Conservation (phyloP, 345 rosid species). For the Citrus glauca region DNA sequence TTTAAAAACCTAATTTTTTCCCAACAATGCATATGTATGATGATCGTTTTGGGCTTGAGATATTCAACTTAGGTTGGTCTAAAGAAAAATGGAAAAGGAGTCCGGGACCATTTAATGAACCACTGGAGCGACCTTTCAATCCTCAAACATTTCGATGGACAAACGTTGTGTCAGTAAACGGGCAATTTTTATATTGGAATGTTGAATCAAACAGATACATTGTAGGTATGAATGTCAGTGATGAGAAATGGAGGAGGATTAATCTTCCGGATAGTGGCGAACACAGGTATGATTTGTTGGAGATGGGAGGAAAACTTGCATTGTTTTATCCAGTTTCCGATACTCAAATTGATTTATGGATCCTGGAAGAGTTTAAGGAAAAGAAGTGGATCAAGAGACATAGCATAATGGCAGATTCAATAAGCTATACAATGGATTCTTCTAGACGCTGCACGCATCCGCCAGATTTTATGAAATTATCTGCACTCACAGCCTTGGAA, state of each 20-base stretch:
- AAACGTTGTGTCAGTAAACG: background rate
- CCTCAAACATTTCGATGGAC: background rate
- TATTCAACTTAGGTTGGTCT: background rate
- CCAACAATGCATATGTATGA: constrained; percentile 1
- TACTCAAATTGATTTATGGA: no score
- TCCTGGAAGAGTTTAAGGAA: no score
- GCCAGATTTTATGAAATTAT: no score
- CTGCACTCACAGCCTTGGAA: no score
- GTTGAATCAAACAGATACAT: background rate
- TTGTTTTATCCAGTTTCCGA: no score
- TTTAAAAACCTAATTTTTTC: no score
- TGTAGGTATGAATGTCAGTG: constrained; percentile 9
- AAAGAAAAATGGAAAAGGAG: background rate
- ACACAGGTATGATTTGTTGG: background rate
- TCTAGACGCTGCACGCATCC: no score
- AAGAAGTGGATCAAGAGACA: no score
- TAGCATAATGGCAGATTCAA: no score
- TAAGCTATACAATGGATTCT: no score
- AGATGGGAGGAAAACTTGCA: no score
- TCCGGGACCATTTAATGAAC: constrained; percentile 1
- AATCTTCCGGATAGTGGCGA: background rate
- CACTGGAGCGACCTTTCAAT: background rate
- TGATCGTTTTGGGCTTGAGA: background rate
- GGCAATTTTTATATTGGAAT: constrained; percentile 6
- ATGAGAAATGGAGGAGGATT: constrained; percentile 2